Percentiles rank a stretch among this genome's conserved stretches.
Conservation (phyloP, 371 early-diverging fungal genomes). For the Enterocytospora artemiae region DNA sequence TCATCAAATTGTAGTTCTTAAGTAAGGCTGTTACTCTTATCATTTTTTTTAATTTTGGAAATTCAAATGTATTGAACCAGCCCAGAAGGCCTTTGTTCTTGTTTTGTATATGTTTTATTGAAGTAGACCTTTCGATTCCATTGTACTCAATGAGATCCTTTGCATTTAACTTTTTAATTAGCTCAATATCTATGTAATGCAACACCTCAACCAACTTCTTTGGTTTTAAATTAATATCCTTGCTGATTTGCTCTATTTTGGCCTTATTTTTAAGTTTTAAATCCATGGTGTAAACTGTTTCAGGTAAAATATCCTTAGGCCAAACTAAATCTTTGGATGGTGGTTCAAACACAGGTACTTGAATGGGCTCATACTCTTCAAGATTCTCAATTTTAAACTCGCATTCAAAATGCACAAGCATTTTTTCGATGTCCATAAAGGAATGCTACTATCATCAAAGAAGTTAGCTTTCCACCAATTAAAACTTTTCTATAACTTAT, state of each 20-base stretch:
- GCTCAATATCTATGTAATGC: slow-evolving; percentile 6
- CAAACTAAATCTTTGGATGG: too few species aligned
- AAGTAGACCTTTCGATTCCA: slow-evolving; percentile 4
- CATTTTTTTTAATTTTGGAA: slow-evolving; percentile 4
- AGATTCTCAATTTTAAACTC: background rate
- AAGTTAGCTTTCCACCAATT: too few species aligned
- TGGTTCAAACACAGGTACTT: background rate
- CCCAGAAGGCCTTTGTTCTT: slow-evolving; percentile 13
- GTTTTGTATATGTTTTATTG: background rate
- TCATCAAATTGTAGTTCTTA: slow-evolving; percentile 31
- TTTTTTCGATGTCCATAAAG: background rate
- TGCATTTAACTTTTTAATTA: slow-evolving; percentile 6
- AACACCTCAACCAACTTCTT: slow-evolving; percentile 15
- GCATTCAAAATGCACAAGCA: background rate
- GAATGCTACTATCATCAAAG: too few species aligned
- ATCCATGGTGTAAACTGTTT: slow-evolving; percentile 9
- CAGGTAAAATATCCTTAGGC: slow-evolving; percentile 9
- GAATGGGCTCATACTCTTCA: background rate
- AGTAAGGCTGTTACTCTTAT: background rate
- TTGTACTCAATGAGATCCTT: slow-evolving; percentile 25
- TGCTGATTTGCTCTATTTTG: slow-evolving; percentile 11
- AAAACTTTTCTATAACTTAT: background rate
- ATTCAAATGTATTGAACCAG: background rate
- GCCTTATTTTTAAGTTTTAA: background rate
- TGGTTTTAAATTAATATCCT: background rate